Base-by-base conservation (phyloP, 108 stramenopile species). In the Skeletonema menzelii region DNA sequence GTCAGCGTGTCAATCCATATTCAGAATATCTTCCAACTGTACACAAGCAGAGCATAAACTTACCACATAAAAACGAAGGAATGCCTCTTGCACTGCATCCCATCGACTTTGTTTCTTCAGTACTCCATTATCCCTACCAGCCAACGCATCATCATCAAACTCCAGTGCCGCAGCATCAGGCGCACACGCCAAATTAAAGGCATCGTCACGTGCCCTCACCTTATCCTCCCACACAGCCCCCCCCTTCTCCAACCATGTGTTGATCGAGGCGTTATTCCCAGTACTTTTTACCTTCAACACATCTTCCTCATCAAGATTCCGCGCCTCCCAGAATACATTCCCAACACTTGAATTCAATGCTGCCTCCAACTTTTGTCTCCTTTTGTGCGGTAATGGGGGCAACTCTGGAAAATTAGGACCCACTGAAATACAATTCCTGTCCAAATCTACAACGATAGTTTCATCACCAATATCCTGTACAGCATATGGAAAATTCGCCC, bases 391-490 rank as follows among this genome's bases (percentile, higher is more conserved):
- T 8, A 87, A 59, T 8, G 85, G 63, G 3, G 91, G 93, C 35
- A 90, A 63, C 15, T 69, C 62, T 8, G 75, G 78, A 17, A 80
- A 84, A 13, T 63, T 44, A 2, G 78, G 70, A 28, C 91, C 89
- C 59, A 91, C 70, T 17, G 82, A 82, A 24, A 96, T 69, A 8
- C 67, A 61, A 53, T 94, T 94, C 27, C 79, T 72, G 67, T 96
- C 95, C 70, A 96, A 73, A 75, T 96, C 92, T 3, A 96, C 95
- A 10, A 94, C 91, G 14, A 96, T 84, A 1, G 89, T 87, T 59
- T 94, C 93, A 20, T 82, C 76, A 20, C 77, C 80, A 12, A 94
- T 83, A 55, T 87, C 86, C 32, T 87, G 77, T 28, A 87, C 82
- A 13, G 89, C 86, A 63, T 82, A 68, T 5, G 87, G 56, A 77